Percentiles rank a stretch among this genome's conserved stretches.
Conservation (phyloP, 345 rosid genomes). For the Corchorus olitorius region DNA sequence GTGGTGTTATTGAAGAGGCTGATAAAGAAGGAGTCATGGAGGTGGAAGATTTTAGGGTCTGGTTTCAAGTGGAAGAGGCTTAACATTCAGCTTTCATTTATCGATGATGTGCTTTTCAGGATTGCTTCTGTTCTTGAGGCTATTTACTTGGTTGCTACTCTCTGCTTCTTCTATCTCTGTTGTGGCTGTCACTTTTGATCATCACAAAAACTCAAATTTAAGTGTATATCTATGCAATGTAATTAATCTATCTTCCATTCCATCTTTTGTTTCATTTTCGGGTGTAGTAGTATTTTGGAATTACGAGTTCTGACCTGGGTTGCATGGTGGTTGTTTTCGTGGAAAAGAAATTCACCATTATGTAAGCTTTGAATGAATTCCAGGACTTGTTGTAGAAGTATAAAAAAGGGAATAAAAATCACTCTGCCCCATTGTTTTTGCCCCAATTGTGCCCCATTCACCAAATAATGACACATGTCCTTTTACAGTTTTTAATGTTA, state of each 20-base stretch:
- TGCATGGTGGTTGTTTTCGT: no score
- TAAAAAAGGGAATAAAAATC: no score
- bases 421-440: no score
- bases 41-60: conserved; percentile 39
- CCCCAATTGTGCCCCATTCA: no score
- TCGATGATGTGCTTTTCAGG: conserved; percentile 44
- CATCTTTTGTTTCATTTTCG: background rate
- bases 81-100: conserved; percentile 36
- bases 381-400: no score
- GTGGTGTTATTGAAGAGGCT: conserved; percentile 27
- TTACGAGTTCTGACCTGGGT: background rate
- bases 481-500: no score
- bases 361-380: no score
- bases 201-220: no score
- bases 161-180: conserved; percentile 50
- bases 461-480: no score
- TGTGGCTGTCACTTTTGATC: conserved; percentile 47
- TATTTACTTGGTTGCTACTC: conserved; percentile 37
- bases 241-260: background rate
- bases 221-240: background rate
- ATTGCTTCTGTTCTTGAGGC: conserved; percentile 47
- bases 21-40: conserved; percentile 34
- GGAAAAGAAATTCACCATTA: no score
- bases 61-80: conserved; percentile 45
- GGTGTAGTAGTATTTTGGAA: background rate